These are phyloP conservation scores for Mortierella sp. DNA, from an alignment of 371 early-diverging fungal species.

Conservation along the genomic window DNA sequence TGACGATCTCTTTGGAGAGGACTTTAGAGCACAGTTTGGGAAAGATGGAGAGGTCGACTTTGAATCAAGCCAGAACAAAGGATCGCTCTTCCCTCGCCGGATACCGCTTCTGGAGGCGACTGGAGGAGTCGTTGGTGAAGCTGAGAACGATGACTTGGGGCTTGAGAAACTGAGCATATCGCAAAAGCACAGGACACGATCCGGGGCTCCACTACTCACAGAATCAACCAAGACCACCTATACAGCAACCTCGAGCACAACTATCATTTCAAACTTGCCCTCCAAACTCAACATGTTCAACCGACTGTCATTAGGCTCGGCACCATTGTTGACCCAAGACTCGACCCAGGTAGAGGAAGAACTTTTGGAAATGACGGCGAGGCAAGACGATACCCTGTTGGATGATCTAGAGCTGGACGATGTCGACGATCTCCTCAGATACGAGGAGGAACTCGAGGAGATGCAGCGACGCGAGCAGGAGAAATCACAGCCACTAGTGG, in stretches of 20 bases:
- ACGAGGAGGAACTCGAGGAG: constrained; percentile 26
- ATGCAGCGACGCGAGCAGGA: constrained; percentile 30
- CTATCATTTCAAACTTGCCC: constrained; percentile 25
- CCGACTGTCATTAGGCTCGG: neutral
- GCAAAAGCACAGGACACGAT: constrained; percentile 32
- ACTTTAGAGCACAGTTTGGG: constrained; percentile 46
- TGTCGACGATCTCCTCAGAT: constrained; percentile 15
- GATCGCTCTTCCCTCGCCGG: constrained; percentile 28
- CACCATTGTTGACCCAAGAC: constrained; percentile 2
- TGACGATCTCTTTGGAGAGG: constrained; percentile 37
- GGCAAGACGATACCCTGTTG: constrained; percentile 41
- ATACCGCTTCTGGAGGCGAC: constrained; percentile 24
- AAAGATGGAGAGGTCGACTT: constrained; percentile 19
- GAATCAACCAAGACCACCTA: constrained; percentile 22
- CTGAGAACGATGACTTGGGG: constrained; percentile 26
- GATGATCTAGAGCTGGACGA: constrained; percentile 34
- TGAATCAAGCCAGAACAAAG: constrained; percentile 19
- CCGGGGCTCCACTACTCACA: constrained; percentile 9
- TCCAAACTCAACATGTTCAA: constrained; percentile 19
- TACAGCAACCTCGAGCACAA: constrained; percentile 38
- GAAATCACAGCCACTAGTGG: constrained; percentile 1
- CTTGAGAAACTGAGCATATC: constrained; percentile 39
- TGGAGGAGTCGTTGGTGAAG: neutral
- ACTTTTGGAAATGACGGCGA: constrained; percentile 44
- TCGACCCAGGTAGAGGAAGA: constrained; percentile 42